Evolutionary conservation across 2,329 filamentous ascomycete species (phyloP).

Genomic region (Sodiomyces alkalinus): DNA sequence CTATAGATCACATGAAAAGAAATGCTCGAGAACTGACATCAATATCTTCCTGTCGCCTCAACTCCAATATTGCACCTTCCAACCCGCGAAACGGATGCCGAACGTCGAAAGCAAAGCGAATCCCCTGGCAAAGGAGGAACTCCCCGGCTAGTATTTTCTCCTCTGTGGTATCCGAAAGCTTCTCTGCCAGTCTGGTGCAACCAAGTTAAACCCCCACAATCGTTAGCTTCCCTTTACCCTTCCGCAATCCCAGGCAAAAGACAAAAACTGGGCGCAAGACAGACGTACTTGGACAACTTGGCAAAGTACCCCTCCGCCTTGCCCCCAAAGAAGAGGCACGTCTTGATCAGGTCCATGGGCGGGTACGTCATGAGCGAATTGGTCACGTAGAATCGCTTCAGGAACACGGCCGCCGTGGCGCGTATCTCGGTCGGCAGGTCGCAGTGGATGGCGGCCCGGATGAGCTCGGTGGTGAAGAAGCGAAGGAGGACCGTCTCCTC

Average conservation of each 20-base stretch:
- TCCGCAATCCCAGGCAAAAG: neutral
- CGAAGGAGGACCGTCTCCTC: conserved; percentile 74
- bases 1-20: neutral
- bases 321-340: conserved; percentile 80
- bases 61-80: conserved; percentile 74
- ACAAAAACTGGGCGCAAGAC: neutral
- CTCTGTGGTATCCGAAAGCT: conserved; percentile 53
- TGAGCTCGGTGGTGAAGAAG: conserved; percentile 52
- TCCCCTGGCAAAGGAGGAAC: conserved; percentile 80
- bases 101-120: conserved; percentile 88
- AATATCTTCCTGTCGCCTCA: conserved; percentile 51
- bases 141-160: conserved; percentile 84
- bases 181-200: conserved; percentile 49
- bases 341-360: conserved; percentile 76
- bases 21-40: conserved; percentile 24
- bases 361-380: conserved; percentile 96
- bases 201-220: conserved; percentile 11
- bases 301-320: conserved; percentile 83
- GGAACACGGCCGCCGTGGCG: conserved; percentile 73
- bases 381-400: conserved; percentile 88
- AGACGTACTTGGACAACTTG: conserved; percentile 28
- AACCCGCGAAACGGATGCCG: conserved; percentile 79
- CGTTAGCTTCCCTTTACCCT: conserved; percentile 19
- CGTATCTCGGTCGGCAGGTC: conserved; percentile 25
- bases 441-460: conserved; percentile 39